Conservation (phyloP, 2,329 filamentous ascomycete species). For the Sporothrix mexicana region DNA sequence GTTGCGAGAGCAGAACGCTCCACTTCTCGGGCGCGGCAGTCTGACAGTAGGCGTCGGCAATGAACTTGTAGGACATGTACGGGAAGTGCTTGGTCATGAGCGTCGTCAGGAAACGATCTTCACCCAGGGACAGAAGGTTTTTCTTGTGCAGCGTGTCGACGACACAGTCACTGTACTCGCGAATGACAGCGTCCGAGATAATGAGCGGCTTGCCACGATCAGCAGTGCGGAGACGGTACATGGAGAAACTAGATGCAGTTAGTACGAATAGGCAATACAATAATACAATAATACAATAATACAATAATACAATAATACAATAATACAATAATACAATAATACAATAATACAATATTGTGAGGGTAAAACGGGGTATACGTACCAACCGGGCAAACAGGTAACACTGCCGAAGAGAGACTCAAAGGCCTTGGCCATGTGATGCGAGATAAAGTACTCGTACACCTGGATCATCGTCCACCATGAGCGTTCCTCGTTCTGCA, state of each 20-base stretch:
- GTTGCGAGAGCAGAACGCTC: constrained; percentile 93
- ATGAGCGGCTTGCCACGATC: constrained; percentile 95
- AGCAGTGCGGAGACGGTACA: constrained; percentile 94
- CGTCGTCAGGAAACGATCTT: constrained; percentile 96
- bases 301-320: no score
- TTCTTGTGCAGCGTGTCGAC: constrained; percentile 97
- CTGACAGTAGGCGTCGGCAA: constrained; percentile 88
- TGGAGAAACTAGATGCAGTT: constrained; percentile 76
- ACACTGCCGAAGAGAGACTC: constrained; percentile 97
- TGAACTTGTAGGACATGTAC: constrained; percentile 93
- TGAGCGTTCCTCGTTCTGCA: constrained; percentile 92
- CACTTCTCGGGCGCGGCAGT: constrained; percentile 94
- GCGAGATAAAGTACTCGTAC: constrained; percentile 99
- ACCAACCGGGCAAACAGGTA: constrained; percentile 99
- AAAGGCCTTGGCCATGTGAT: constrained; percentile 95
- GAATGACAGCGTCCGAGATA: constrained; percentile 85
- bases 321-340: no score
- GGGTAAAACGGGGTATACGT: constrained; percentile 53
- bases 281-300: neutral
- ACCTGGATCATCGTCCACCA: constrained; percentile 99
- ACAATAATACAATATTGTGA: no score
- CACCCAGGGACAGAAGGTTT: constrained; percentile 90
- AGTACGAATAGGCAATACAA: neutral
- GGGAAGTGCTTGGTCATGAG: constrained; percentile 99
- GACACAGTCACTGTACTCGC: constrained; percentile 85